phyloP scores from a whole-genome alignment of 768 basidiomycete species.

The Cystofilobasidium ferigula region DNA sequence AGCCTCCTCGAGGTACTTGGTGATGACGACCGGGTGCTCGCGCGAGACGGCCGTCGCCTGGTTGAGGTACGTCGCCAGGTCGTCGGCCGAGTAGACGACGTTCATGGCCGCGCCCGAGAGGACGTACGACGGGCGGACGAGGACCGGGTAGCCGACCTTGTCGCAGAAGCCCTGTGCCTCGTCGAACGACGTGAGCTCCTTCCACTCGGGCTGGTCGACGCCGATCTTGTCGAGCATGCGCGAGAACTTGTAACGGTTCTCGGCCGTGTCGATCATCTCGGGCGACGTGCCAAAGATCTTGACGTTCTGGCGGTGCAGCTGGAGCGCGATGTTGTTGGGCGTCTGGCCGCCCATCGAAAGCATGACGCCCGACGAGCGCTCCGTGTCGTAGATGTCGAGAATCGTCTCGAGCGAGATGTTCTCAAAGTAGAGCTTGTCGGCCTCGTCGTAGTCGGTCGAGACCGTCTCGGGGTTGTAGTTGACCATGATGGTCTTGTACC shows the following conservation, averaged over 20 bases:
- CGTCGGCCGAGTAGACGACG: slow-evolving; percentile 82
- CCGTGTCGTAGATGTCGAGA: slow-evolving; percentile 99
- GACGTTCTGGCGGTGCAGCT: slow-evolving; percentile 78
- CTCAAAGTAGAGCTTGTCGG: slow-evolving; percentile 97
- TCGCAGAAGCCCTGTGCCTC: slow-evolving; percentile 84
- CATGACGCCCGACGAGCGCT: slow-evolving; percentile 80
- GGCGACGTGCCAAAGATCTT: slow-evolving; percentile 97
- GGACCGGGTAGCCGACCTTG: slow-evolving; percentile 87
- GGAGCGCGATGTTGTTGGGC: slow-evolving; percentile 95
- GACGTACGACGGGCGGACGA: slow-evolving; percentile 96
- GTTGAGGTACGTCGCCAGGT: slow-evolving; percentile 84
- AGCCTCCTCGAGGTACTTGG: slow-evolving; percentile 95
- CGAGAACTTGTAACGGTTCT: slow-evolving; percentile 99
- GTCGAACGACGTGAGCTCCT: slow-evolving; percentile 73
- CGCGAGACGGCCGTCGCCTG: slow-evolving; percentile 93
- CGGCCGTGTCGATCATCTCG: slow-evolving; percentile 85
- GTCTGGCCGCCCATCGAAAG: slow-evolving; percentile 98
- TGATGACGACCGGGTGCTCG: slow-evolving; percentile 92
- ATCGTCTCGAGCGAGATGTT: slow-evolving; percentile 95
- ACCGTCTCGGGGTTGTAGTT: slow-evolving; percentile 99
- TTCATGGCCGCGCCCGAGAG: slow-evolving; percentile 99
- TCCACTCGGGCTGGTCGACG: slow-evolving; percentile 95
- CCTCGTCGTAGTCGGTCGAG: slow-evolving; percentile 98
- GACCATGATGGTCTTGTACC: slow-evolving; percentile 94
- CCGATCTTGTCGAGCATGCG: slow-evolving; percentile 86